A percentile compares a stretch with the other conserved stretches of the same genome.
These are phyloP conservation scores for Xylaria sp. DNA, from an alignment of 2,329 filamentous ascomycete genomes.

Conservation along the genomic window DNA sequence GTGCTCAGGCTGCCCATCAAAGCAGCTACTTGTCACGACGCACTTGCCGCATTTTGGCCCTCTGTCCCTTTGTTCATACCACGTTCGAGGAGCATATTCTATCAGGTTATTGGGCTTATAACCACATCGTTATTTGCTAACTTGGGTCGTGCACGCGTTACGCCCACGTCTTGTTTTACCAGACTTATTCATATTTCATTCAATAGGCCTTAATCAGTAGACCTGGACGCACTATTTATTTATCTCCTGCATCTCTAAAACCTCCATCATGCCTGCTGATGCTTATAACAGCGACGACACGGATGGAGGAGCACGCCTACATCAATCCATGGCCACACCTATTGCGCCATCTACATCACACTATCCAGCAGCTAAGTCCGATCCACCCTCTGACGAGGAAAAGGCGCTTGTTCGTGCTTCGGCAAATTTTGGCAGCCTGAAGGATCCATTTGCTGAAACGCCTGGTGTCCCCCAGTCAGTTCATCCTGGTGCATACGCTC, in stretches of 20 bases:
- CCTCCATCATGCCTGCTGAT: conserved; percentile 34
- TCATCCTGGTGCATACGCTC: conserved; percentile 29
- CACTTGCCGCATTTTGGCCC: conserved; percentile 1
- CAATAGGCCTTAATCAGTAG: background rate
- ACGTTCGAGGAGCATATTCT: background rate
- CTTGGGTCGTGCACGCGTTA: background rate
- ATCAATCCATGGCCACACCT: conserved; percentile 31
- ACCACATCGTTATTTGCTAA: conserved; percentile 4
- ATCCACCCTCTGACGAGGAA: conserved; percentile 40
- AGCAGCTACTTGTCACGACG: background rate
- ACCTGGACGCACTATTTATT: conserved; percentile 2
- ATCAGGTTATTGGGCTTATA: background rate
- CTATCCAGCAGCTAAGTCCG: conserved; percentile 11
- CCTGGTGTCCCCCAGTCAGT: conserved; percentile 37
- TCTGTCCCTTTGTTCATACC: background rate
- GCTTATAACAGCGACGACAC: conserved; percentile 36
- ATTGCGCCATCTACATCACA: background rate
- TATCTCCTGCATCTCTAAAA: background rate
- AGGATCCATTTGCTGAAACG: conserved; percentile 36
- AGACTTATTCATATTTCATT: background rate
- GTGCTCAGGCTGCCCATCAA: background rate
- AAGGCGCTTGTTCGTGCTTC: conserved; percentile 42
- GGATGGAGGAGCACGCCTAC: conserved; percentile 40
- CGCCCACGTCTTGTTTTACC: background rate
- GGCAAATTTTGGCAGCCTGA: conserved; percentile 34